Conservation (phyloP, 805 yeast species). For the Yamadazyma paraphyllophila region DNA sequence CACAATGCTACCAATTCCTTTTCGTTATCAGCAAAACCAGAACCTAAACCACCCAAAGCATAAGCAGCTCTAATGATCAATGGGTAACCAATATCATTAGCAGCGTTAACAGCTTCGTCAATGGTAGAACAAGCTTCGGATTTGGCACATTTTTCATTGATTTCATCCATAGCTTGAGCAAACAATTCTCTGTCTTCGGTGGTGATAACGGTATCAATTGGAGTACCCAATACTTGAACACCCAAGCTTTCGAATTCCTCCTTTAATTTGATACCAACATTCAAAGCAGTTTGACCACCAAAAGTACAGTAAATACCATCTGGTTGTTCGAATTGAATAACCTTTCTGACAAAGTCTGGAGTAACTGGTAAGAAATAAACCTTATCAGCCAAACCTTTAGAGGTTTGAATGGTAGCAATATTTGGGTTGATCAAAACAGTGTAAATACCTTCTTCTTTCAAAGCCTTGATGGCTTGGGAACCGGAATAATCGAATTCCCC, state of each 20-base stretch:
- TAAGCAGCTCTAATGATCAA: slow-evolving; percentile 96
- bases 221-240: slow-evolving; percentile 96
- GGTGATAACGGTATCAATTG: slow-evolving; percentile 91
- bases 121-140: slow-evolving; percentile 93
- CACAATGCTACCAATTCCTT: slow-evolving; percentile 82
- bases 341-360: slow-evolving; percentile 91
- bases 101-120: slow-evolving; percentile 92
- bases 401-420: slow-evolving; percentile 95
- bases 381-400: slow-evolving; percentile 93
- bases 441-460: slow-evolving; percentile 93
- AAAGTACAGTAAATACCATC: slow-evolving; percentile 94
- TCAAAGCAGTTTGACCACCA: slow-evolving; percentile 98
- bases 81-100: slow-evolving; percentile 85
- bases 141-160: slow-evolving; percentile 92
- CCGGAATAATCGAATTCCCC: slow-evolving; percentile 98
- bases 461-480: slow-evolving; percentile 95
- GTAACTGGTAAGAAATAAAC: slow-evolving; percentile 95
- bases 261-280: slow-evolving; percentile 95
- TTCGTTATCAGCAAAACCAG: slow-evolving; percentile 88
- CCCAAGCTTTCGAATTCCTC: slow-evolving; percentile 89
- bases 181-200: slow-evolving; percentile 97
- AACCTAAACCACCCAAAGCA: slow-evolving; percentile 96
- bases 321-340: slow-evolving; percentile 93
- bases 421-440: slow-evolving; percentile 92
- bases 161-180: slow-evolving; percentile 92